Percentiles rank a stretch among this genome's conserved stretches.
Evolutionary conservation across 2,329 filamentous ascomycete species (phyloP).

Genomic region (Myotisia sp.): DNA sequence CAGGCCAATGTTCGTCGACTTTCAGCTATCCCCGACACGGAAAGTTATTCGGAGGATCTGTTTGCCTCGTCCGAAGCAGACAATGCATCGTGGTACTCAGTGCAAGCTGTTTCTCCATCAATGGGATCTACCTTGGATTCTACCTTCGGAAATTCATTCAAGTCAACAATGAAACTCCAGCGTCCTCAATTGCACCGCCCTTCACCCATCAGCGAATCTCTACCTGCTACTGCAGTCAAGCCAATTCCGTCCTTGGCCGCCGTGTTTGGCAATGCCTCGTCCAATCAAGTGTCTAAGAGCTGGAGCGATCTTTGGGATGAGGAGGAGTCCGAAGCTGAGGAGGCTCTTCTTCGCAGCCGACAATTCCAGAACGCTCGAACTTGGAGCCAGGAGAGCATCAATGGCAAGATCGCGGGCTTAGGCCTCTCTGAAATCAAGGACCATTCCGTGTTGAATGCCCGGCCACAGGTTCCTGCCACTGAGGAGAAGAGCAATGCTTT

Average conservation of each 20-base stretch:
- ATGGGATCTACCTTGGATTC: constrained; percentile 76
- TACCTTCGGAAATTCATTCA: constrained; percentile 64
- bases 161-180: constrained; percentile 49
- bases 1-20: constrained; percentile 63
- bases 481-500: constrained; percentile 25
- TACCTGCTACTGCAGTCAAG: constrained; percentile 48
- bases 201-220: constrained; percentile 64
- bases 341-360: constrained; percentile 45
- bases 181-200: constrained; percentile 38
- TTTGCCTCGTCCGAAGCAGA: constrained; percentile 61
- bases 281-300: constrained; percentile 81
- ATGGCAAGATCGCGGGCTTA: constrained; percentile 35
- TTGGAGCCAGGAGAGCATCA: constrained; percentile 62
- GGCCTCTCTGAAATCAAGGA: constrained; percentile 40
- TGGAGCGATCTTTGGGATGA: constrained; percentile 99
- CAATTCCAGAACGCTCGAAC: constrained; percentile 54
- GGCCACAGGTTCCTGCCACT: constrained; percentile 14
- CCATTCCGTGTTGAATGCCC: constrained; percentile 38
- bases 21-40: constrained; percentile 66
- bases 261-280: constrained; percentile 59
- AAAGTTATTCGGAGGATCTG: constrained; percentile 69
- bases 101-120: constrained; percentile 62
- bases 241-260: constrained; percentile 57
- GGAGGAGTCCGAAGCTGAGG: constrained; percentile 58
- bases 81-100: constrained; percentile 60